A percentile compares a stretch with the other conserved stretches of the same genome.
Evolutionary conservation across 2,329 filamentous ascomycete genomes (phyloP).

Genomic region (Fusarium sp.): DNA sequence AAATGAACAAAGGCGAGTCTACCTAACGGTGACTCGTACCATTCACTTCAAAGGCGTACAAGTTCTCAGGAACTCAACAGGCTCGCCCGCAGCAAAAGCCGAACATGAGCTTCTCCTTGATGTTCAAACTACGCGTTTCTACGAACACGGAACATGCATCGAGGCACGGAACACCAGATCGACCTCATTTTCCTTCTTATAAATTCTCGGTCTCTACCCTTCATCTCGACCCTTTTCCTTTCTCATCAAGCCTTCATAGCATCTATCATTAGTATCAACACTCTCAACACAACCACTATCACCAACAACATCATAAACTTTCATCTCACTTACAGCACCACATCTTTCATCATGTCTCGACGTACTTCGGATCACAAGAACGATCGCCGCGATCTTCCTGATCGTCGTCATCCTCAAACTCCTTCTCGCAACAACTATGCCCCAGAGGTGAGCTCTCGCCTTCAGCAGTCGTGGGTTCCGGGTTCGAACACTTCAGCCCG

Average conservation of each 20-base stretch:
- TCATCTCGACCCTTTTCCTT: background rate
- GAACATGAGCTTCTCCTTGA: background rate
- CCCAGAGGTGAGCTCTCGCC: background rate
- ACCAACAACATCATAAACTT: background rate
- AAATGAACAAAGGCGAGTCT: background rate
- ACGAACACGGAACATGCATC: background rate
- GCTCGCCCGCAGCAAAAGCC: background rate
- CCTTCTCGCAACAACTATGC: background rate
- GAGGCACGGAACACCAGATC: background rate
- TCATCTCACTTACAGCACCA: background rate
- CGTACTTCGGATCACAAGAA: background rate
- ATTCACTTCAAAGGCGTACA: background rate
- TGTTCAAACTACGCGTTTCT: background rate
- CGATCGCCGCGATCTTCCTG: background rate
- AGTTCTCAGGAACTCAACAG: background rate
- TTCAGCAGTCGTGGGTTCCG: background rate
- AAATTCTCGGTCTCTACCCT: background rate
- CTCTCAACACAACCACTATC: background rate
- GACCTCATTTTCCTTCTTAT: background rate
- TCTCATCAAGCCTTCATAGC: background rate
- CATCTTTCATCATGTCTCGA: conserved; percentile 2
- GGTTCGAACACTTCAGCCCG: background rate
- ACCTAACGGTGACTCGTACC: background rate
- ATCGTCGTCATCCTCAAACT: background rate
- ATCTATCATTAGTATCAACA: background rate